These are phyloP conservation scores for Leccinum aurantiacum DNA, from an alignment of 768 basidiomycete species.

Conservation along the genomic window DNA sequence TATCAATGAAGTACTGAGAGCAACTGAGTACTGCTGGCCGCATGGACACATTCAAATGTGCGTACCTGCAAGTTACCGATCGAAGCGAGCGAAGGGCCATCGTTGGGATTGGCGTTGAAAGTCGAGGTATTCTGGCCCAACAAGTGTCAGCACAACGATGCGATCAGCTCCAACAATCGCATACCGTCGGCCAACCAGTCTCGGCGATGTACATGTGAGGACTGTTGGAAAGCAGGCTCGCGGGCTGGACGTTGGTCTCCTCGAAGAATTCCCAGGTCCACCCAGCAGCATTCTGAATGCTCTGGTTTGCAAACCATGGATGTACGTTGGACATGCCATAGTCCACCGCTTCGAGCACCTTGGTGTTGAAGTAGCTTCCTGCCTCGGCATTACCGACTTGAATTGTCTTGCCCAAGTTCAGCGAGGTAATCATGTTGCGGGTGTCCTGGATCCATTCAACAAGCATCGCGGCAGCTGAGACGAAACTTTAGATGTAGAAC, in stretches of 20 bases:
- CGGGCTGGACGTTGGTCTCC: conserved; percentile 57
- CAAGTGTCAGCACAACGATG: background rate
- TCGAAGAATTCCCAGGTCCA: conserved; percentile 88
- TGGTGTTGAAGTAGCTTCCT: conserved; percentile 77
- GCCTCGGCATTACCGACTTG: conserved; percentile 83
- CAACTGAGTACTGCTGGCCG: conserved; percentile 7
- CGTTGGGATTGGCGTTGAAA: conserved; percentile 48
- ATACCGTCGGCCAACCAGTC: conserved; percentile 83
- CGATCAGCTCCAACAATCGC: conserved; percentile 14
- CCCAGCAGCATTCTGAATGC: conserved; percentile 60
- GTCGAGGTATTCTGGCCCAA: conserved; percentile 57
- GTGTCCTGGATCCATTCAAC: conserved; percentile 69
- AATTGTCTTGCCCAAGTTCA: conserved; percentile 61
- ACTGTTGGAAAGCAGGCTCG: conserved; percentile 59
- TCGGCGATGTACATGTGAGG: conserved; percentile 92
- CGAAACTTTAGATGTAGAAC: background rate
- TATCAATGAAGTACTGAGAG: conserved; percentile 72
- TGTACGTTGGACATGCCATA: conserved; percentile 91
- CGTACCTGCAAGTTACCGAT: conserved; percentile 57
- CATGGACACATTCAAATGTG: background rate
- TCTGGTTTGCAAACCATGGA: conserved; percentile 88
- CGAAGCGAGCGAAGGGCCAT: conserved; percentile 69
- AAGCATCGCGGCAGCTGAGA: conserved; percentile 57
- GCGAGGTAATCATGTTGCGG: conserved; percentile 46
- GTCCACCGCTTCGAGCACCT: conserved; percentile 61